A percentile compares a stretch with the other conserved stretches of the same genome.
phyloP scores from a whole-genome alignment of 2,329 filamentous ascomycete species.

The Hypomyces perniciosus region DNA sequence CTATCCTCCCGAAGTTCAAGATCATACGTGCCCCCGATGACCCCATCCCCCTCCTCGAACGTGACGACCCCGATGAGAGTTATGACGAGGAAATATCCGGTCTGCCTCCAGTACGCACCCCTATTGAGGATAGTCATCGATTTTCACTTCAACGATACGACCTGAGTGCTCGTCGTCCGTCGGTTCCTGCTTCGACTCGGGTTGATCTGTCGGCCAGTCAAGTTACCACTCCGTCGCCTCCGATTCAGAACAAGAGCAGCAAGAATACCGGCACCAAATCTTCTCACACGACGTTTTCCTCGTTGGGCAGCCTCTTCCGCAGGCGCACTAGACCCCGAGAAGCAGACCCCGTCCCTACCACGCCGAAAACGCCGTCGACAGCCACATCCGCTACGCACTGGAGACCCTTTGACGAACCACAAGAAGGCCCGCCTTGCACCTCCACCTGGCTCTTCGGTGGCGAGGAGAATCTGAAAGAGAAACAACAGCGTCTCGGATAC shows the following conservation, averaged over 20 bases:
- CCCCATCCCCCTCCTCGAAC: neutral
- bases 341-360: slow-evolving; percentile 6
- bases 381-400: slow-evolving; percentile 18
- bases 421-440: slow-evolving; percentile 17
- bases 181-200: neutral
- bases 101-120: neutral
- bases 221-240: slow-evolving; percentile 12
- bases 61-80: neutral
- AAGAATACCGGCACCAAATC: neutral
- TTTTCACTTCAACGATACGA: slow-evolving; percentile 11
- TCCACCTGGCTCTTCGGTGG: slow-evolving; percentile 19
- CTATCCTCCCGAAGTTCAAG: slow-evolving; percentile 16
- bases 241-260: slow-evolving; percentile 1
- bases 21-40: neutral
- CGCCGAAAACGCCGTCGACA: slow-evolving; percentile 15
- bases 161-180: slow-evolving; percentile 8
- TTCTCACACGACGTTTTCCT: slow-evolving; percentile 18
- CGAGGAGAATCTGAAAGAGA: slow-evolving; percentile 13
- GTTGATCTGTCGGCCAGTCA: too few species aligned
- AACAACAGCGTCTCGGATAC: slow-evolving; percentile 17
- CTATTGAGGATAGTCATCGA: neutral
- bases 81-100: slow-evolving; percentile 9
- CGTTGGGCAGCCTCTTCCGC: slow-evolving; percentile 22
- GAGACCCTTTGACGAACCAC: slow-evolving; percentile 21
- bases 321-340: slow-evolving; percentile 16